A percentile compares a stretch with the other conserved stretches of the same genome.
Evolutionary conservation across 2,329 filamentous ascomycete species (phyloP).

Genomic region (Pseudonectria foliicola): DNA sequence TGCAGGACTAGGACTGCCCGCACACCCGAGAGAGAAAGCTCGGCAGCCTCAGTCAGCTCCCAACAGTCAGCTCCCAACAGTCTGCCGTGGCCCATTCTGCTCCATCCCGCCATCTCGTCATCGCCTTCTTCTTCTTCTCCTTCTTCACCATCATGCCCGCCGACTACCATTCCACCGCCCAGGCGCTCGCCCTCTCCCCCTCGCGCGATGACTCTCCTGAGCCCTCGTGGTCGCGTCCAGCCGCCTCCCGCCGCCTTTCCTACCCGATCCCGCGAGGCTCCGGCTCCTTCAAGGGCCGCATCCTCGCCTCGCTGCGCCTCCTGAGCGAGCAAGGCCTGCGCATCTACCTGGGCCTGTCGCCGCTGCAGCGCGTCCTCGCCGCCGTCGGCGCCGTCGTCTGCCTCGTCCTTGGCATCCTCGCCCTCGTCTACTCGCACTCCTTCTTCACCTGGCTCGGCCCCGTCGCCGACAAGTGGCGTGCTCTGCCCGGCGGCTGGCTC

Average conservation of each 20-base stretch:
- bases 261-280: slow-evolving; percentile 30
- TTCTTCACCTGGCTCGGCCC: slow-evolving; percentile 74
- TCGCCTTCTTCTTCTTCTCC: slow-evolving; percentile 1
- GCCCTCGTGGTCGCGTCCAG: slow-evolving; percentile 16
- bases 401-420: slow-evolving; percentile 55
- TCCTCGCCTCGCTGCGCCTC: slow-evolving; percentile 30
- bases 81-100: slow-evolving; percentile 9
- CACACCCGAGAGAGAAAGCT: no score
- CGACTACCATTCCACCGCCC: slow-evolving; percentile 44
- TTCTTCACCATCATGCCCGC: slow-evolving; percentile 37
- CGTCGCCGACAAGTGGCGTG: slow-evolving; percentile 68
- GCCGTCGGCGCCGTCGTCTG: slow-evolving; percentile 41
- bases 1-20: no score
- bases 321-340: slow-evolving; percentile 37
- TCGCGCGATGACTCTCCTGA: slow-evolving; percentile 25
- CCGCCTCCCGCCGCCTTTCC: slow-evolving; percentile 33
- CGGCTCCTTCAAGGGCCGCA: slow-evolving; percentile 26
- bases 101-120: slow-evolving; percentile 1
- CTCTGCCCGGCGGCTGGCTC: slow-evolving; percentile 62
- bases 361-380: slow-evolving; percentile 55
- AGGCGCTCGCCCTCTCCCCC: slow-evolving; percentile 39
- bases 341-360: slow-evolving; percentile 49
- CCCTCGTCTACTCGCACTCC: slow-evolving; percentile 69
- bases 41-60: no score
- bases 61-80: no score